Conservation (phyloP, 768 basidiomycete genomes). For the Daedaleopsis nitida region DNA sequence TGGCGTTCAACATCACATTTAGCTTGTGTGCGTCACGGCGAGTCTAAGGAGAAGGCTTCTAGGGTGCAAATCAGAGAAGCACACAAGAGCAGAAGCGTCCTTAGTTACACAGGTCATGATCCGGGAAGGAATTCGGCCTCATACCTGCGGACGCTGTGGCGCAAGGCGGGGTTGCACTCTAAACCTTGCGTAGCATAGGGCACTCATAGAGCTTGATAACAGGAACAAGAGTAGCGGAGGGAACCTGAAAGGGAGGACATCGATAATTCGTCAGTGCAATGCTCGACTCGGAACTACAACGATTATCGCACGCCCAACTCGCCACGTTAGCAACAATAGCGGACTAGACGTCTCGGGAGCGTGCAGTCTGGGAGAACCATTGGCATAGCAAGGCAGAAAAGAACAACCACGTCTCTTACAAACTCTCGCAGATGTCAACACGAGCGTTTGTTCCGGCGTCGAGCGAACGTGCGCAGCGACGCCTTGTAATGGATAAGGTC, state of each 20-base stretch:
- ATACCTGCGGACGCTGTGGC: not conserved
- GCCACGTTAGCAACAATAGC: not conserved
- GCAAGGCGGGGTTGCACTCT: not conserved
- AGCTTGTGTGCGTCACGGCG: conserved; percentile 2
- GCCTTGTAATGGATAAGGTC: not conserved
- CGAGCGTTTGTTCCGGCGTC: not conserved
- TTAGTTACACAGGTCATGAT: not conserved
- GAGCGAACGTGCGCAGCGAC: not conserved
- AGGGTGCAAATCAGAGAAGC: not conserved
- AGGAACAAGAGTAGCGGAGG: not conserved
- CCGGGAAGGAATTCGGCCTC: not conserved
- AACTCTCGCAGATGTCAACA: not conserved
- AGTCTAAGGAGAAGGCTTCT: not conserved
- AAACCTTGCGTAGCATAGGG: not conserved
- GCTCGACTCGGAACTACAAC: not conserved
- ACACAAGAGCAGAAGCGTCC: not conserved
- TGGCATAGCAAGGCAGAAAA: not conserved
- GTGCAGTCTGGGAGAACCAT: too few relatives aligned
- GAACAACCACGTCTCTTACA: not conserved
- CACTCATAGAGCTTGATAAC: not conserved
- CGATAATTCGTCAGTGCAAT: not conserved
- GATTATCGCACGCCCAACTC: not conserved
- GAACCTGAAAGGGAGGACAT: not conserved
- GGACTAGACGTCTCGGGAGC: not conserved
- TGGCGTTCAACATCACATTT: conserved; percentile 5